These are phyloP conservation scores for Colletotrichum sp. DNA, from an alignment of 2,329 filamentous ascomycete genomes.

Conservation along the genomic window DNA sequence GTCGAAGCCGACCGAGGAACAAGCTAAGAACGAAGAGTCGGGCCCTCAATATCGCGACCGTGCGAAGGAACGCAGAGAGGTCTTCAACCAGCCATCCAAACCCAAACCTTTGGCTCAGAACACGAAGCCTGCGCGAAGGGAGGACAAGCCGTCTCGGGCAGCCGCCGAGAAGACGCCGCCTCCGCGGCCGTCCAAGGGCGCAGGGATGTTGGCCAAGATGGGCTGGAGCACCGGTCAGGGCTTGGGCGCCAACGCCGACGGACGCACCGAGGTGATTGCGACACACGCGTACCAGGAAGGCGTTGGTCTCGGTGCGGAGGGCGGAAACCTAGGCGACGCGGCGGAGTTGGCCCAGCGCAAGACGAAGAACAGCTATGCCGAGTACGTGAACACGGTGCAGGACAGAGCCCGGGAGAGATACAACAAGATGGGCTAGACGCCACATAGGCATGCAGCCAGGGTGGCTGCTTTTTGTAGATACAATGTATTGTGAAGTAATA, in stretches of 20 bases:
- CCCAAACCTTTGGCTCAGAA: slow-evolving; percentile 39
- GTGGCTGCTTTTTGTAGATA: not conserved
- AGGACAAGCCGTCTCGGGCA: slow-evolving; percentile 28
- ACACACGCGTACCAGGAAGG: slow-evolving; percentile 71
- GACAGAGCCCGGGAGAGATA: slow-evolving; percentile 72
- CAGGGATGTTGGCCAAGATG: slow-evolving; percentile 74
- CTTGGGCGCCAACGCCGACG: slow-evolving; percentile 66
- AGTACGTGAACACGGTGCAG: slow-evolving; percentile 68
- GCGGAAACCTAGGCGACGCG: slow-evolving; percentile 73
- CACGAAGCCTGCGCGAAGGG: slow-evolving; percentile 33
- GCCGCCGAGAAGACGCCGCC: slow-evolving; percentile 30
- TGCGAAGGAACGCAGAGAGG: slow-evolving; percentile 69
- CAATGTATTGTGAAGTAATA: not conserved
- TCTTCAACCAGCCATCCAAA: slow-evolving; percentile 65
- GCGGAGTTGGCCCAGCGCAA: slow-evolving; percentile 65
- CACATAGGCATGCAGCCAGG: not conserved
- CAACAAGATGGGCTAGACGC: slow-evolving; percentile 50
- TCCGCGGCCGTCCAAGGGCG: slow-evolving; percentile 63
- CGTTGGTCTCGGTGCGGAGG: slow-evolving; percentile 72
- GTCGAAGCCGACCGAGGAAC: slow-evolving; percentile 32
- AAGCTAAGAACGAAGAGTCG: slow-evolving; percentile 14
- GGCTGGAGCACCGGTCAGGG: slow-evolving; percentile 72
- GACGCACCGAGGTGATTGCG: slow-evolving; percentile 67
- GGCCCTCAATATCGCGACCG: slow-evolving; percentile 65
- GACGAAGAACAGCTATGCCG: slow-evolving; percentile 64